Conservation (phyloP, 257 asterid genomes). For the Solanum pinnatisectum region DNA sequence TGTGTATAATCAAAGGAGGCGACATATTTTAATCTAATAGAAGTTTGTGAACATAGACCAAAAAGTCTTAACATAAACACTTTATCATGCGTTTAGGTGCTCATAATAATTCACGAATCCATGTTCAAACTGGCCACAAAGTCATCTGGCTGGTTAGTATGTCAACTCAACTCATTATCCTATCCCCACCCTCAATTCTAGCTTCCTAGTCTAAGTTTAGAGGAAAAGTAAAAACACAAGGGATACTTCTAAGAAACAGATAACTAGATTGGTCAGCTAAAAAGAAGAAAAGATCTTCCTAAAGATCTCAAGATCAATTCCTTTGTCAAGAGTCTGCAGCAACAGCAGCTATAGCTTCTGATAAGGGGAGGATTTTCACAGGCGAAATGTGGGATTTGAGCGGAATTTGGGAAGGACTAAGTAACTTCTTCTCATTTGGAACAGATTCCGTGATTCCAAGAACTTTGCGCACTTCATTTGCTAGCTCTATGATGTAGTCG, state of each 20-base stretch:
- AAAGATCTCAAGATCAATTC: neutral
- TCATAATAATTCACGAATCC: neutral
- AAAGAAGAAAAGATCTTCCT: neutral
- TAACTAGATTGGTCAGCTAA: neutral
- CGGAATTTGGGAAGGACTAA: constrained; percentile 11
- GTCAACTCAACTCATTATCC: neutral
- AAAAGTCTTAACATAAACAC: neutral
- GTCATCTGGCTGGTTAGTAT: neutral
- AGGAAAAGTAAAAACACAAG: neutral
- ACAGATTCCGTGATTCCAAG: constrained; percentile 23
- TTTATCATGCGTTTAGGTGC: neutral
- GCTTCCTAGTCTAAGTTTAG: neutral
- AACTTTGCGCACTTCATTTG: constrained; percentile 75
- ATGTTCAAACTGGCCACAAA: neutral
- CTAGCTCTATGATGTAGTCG: constrained; percentile 62
- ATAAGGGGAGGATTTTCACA: constrained; percentile 25
- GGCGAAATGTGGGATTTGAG: constrained; percentile 41
- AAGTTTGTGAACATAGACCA: neutral
- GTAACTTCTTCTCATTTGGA: constrained; percentile 31
- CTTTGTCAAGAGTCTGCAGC: constrained; percentile 28
- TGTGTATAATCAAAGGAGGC: neutral
- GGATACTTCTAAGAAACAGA: neutral
- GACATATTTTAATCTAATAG: neutral
- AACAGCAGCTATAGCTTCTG: constrained; percentile 30
- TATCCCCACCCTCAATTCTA: neutral